Evolutionary conservation across 1,139 yeast species (phyloP), one percentile per base, ranked within the genome.

Genomic region (Pichia sp.): DNA sequence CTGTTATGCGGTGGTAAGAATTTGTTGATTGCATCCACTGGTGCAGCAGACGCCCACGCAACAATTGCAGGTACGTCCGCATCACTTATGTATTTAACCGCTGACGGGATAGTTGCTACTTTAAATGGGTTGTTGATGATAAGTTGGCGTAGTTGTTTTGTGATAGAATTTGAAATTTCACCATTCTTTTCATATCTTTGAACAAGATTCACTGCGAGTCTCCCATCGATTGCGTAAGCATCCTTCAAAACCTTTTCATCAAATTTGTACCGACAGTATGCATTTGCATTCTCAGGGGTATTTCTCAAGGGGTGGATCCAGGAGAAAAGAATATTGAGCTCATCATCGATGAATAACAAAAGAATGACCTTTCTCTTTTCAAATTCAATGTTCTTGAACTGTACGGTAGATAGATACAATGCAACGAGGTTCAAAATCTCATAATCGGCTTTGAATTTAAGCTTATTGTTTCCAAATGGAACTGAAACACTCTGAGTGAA

Each of bases 381-480:
- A 16, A 28, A 27, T 11, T 22, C 15, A 7, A 20, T 1, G 14
- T 41, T 23, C 14, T 23, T 32, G 14, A 37, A 42, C 15, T 15
- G 16, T 4, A 22, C 34, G 13, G 23, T 34, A 18, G 13, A 20
- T 49, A 62, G 26, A 11, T 46, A 47, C 6, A 49, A 45, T 6
- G 77, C 74, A 14, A 79, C 68, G 21, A 72, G 74, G 31, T 66
- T 62, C 48, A 88, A 63, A 34, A 80, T 59, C 6, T 70, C 66
- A 47, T 72, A 68, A 51, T 87, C 96, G 3, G 87, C 75, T 47
- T 76, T 76, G 32, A 80, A 75, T 53, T 78, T 77, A 46, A 85
- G 61, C 31, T 73, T 67, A 55, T 88, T 86, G 11, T 88, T 81
- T 2, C 97, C 97, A 61, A 70, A 87, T 9, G 98, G 96, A 65